A percentile compares a stretch with the other conserved stretches of the same genome.
Conservation (phyloP, 176 grass and related monocot genomes). For the Tillandsia fasciculata region DNA sequence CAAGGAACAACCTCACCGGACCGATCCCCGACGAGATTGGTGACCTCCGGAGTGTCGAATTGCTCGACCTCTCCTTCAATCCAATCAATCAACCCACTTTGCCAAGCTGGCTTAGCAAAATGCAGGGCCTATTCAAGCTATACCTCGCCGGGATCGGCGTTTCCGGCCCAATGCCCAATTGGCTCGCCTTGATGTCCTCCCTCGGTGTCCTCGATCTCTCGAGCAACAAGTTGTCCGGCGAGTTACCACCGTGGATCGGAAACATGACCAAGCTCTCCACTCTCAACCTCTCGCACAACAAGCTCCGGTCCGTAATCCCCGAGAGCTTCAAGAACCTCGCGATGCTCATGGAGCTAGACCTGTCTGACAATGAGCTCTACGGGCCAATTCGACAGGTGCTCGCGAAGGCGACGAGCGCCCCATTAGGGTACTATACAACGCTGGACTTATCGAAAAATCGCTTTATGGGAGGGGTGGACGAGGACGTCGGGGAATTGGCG, state of each 20-base stretch:
- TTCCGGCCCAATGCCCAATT: constrained; percentile 23
- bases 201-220: constrained; percentile 35
- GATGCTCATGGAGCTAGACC: constrained; percentile 40
- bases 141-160: constrained; percentile 25
- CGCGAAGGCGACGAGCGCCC: constrained; percentile 28
- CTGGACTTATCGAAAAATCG: constrained; percentile 30
- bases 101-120: constrained; percentile 25
- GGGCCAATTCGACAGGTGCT: constrained; percentile 23
- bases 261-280: constrained; percentile 34
- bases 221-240: constrained; percentile 24
- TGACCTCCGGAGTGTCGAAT: constrained; percentile 23
- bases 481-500: constrained; percentile 24
- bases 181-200: constrained; percentile 21
- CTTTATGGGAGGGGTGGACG: constrained; percentile 28
- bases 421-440: constrained; percentile 36
- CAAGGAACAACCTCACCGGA: constrained; percentile 22
- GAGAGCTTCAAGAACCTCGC: constrained; percentile 35
- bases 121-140: constrained; percentile 28
- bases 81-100: neutral
- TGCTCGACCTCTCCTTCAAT: constrained; percentile 36
- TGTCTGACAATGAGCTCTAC: constrained; percentile 28
- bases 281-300: constrained; percentile 36
- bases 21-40: constrained; percentile 24
- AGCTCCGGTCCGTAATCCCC: constrained; percentile 20
- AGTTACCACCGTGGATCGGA: constrained; percentile 34